phyloP scores from a whole-genome alignment of 2,329 filamentous ascomycete genomes.

The Cladosporium sp. region DNA sequence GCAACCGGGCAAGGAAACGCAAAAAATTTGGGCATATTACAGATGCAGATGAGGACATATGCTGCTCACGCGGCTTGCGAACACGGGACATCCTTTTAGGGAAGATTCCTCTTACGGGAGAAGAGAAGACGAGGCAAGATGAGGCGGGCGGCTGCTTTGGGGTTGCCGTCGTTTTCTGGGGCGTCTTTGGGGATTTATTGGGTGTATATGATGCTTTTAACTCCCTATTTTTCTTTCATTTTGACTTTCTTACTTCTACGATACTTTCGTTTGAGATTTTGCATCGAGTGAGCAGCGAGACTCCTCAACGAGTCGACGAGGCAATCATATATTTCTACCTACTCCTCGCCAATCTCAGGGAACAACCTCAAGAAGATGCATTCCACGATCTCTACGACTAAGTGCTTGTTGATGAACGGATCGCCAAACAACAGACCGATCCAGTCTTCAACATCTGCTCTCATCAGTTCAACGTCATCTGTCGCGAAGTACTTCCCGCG shows the following conservation, averaged over 20 bases:
- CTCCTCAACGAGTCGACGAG: too few species aligned
- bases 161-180: background rate
- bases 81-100: background rate
- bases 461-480: slow-evolving; percentile 21
- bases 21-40: background rate
- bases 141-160: background rate
- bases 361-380: slow-evolving; percentile 74
- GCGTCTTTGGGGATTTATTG: background rate
- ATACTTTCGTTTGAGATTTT: background rate
- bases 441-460: slow-evolving; percentile 45
- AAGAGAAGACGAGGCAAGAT: background rate
- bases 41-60: background rate
- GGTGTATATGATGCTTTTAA: background rate
- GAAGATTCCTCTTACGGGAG: background rate
- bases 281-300: too few species aligned
- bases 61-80: slow-evolving; percentile 2
- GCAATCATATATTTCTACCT: too few species aligned
- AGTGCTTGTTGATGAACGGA: slow-evolving; percentile 86
- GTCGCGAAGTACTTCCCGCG: slow-evolving; percentile 42
- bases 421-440: slow-evolving; percentile 77
- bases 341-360: slow-evolving; percentile 68
- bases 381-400: slow-evolving; percentile 80
- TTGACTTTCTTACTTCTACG: background rate
- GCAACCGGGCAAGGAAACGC: too few species aligned
- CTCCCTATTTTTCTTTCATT: background rate